phyloP scores from a whole-genome alignment of 2,329 filamentous ascomycete genomes.

The Fusarium armeniacum region DNA sequence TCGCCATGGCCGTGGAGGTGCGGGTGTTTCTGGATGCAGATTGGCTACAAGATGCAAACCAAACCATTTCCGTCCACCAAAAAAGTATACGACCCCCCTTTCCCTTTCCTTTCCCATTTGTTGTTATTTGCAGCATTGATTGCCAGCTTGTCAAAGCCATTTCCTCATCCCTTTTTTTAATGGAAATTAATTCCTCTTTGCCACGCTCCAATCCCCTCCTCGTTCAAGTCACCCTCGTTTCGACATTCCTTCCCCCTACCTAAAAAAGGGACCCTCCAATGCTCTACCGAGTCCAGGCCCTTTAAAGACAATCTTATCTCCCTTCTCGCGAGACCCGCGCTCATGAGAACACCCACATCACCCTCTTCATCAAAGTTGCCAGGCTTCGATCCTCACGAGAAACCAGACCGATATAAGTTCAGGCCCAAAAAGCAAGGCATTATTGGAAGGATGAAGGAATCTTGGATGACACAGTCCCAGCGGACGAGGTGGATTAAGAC shows the following conservation, averaged over 20 bases:
- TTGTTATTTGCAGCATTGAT: slow-evolving; percentile 22
- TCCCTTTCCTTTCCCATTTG: slow-evolving; percentile 4
- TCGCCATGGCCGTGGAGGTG: slow-evolving; percentile 30
- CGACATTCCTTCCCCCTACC: slow-evolving; percentile 24
- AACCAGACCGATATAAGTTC: slow-evolving; percentile 70
- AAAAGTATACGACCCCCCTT: slow-evolving; percentile 42
- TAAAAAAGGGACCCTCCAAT: slow-evolving; percentile 36
- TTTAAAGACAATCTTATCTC: slow-evolving; percentile 41
- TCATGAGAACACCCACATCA: slow-evolving; percentile 76
- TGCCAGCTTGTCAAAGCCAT: slow-evolving; percentile 31
- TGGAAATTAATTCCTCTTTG: slow-evolving; percentile 32
- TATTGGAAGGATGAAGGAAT: slow-evolving; percentile 69
- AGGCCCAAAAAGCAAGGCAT: slow-evolving; percentile 62
- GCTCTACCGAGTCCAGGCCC: slow-evolving; percentile 48
- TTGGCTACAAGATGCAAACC: slow-evolving; percentile 42
- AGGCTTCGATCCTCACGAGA: slow-evolving; percentile 74
- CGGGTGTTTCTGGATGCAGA: slow-evolving; percentile 32
- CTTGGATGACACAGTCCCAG: slow-evolving; percentile 74
- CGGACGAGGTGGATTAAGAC: slow-evolving; percentile 76
- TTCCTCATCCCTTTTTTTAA: slow-evolving; percentile 24
- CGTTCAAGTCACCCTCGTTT: slow-evolving; percentile 24
- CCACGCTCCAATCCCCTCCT: slow-evolving; percentile 32
- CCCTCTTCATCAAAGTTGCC: slow-evolving; percentile 69
- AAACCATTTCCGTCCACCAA: slow-evolving; percentile 32
- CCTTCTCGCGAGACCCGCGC: slow-evolving; percentile 45